These are phyloP conservation scores for Myxozyma nipponensis DNA, from an alignment of 805 yeast species.

Conservation along the genomic window DNA sequence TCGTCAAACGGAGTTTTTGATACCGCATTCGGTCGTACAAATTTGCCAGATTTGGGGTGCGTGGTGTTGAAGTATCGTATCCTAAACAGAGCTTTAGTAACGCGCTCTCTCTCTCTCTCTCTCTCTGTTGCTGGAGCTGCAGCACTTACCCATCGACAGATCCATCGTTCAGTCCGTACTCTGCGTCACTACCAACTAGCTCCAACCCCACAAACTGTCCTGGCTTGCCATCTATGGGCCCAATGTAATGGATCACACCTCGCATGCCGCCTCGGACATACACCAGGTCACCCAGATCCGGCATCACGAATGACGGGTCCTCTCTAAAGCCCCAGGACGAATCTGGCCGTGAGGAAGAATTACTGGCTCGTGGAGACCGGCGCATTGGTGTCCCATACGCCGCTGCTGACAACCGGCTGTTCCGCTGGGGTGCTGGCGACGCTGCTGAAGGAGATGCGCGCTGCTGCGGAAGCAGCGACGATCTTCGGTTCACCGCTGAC, in stretches of 20 bases:
- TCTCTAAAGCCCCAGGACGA: slow-evolving; percentile 13
- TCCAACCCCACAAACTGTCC: slow-evolving; percentile 89
- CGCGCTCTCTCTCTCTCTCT: neutral
- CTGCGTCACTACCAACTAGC: slow-evolving; percentile 58
- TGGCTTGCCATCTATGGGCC: slow-evolving; percentile 66
- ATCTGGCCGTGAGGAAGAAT: slow-evolving; percentile 7
- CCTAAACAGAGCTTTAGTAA: slow-evolving; percentile 4
- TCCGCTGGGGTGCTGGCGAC: slow-evolving; percentile 6
- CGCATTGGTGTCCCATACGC: neutral
- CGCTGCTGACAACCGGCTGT: slow-evolving; percentile 6
- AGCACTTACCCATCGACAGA: slow-evolving; percentile 54
- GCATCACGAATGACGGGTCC: neutral
- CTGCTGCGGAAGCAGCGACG: slow-evolving; percentile 1
- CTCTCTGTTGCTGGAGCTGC: too few species aligned
- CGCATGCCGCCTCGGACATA: slow-evolving; percentile 17
- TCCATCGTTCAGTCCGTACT: slow-evolving; percentile 84
- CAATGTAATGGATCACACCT: slow-evolving; percentile 20
- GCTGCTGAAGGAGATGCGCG: slow-evolving; percentile 9
- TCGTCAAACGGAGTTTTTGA: neutral
- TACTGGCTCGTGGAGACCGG: neutral
- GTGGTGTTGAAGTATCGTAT: slow-evolving; percentile 21
- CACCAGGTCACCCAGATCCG: slow-evolving; percentile 17
- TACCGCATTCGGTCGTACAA: slow-evolving; percentile 11
- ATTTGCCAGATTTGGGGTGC: slow-evolving; percentile 15
- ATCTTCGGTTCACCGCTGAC: neutral